Conservation (phyloP, 2,329 filamentous ascomycete genomes). For the Colletotrichum truncatum region DNA sequence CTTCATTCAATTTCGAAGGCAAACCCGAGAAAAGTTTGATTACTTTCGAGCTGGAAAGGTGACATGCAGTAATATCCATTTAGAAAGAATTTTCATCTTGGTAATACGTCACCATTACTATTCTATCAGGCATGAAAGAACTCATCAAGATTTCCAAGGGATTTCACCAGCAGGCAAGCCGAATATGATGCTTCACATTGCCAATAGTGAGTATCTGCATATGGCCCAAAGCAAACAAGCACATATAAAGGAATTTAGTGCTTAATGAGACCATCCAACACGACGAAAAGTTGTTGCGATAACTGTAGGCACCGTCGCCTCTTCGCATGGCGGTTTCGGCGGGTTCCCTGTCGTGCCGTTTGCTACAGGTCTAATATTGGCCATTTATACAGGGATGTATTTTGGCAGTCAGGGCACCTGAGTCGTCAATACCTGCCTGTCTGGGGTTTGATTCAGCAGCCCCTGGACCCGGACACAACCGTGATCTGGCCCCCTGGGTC, state of each 20-base stretch:
- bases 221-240: neutral
- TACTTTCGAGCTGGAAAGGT: no score
- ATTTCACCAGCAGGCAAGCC: no score
- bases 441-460: slow-evolving; percentile 11
- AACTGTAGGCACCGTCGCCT: neutral
- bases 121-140: no score
- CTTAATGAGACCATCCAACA: slow-evolving; percentile 9
- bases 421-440: slow-evolving; percentile 15
- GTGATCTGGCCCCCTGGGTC: neutral
- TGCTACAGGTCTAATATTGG: slow-evolving; percentile 3
- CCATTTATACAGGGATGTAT: neutral
- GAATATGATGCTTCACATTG: no score
- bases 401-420: neutral
- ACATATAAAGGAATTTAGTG: no score
- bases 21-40: no score
- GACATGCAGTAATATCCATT: no score
- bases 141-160: no score
- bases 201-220: no score
- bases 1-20: no score
- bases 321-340: neutral
- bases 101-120: no score
- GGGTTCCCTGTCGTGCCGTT: neutral
- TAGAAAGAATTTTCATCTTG: no score
- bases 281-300: neutral
- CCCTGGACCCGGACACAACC: neutral